A percentile compares a stretch with the other conserved stretches of the same genome.
phyloP scores from a whole-genome alignment of 148 eudicot genomes.

The Selenicereus undatus region DNA sequence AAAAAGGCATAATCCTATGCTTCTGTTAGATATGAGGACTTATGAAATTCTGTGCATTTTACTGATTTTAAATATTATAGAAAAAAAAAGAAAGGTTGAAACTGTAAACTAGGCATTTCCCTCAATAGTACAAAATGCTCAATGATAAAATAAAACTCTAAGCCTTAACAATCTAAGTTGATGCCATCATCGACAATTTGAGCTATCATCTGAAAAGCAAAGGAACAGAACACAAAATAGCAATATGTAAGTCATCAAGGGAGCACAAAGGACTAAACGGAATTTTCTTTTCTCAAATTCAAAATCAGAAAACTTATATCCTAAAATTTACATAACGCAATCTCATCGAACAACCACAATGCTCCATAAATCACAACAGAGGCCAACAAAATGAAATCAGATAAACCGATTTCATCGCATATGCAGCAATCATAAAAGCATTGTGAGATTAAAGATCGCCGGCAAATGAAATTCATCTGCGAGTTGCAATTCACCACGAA shows the following conservation, averaged over 20 bases:
- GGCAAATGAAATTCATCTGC: background rate
- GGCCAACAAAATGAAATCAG: no score
- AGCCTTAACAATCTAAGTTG: background rate
- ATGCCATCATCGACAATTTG: background rate
- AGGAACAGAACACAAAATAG: background rate
- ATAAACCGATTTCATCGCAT: background rate
- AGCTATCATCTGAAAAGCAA: background rate
- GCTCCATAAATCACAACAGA: no score
- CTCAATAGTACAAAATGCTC: background rate
- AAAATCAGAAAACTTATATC: background rate
- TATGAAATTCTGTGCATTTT: no score
- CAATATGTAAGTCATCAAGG: background rate
- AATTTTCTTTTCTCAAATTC: background rate
- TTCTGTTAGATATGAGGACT: background rate
- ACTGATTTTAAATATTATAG: no score
- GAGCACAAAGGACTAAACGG: background rate
- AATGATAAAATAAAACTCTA: background rate
- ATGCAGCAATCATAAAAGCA: background rate
- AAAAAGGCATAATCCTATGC: background rate
- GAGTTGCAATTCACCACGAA: background rate
- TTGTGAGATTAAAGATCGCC: background rate
- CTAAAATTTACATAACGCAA: background rate
- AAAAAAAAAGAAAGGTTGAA: background rate
- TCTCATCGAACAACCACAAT: background rate
- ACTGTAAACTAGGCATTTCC: background rate